Conservation (phyloP, 1,284 basidiomycete genomes). For the Omphalotus olearius region DNA sequence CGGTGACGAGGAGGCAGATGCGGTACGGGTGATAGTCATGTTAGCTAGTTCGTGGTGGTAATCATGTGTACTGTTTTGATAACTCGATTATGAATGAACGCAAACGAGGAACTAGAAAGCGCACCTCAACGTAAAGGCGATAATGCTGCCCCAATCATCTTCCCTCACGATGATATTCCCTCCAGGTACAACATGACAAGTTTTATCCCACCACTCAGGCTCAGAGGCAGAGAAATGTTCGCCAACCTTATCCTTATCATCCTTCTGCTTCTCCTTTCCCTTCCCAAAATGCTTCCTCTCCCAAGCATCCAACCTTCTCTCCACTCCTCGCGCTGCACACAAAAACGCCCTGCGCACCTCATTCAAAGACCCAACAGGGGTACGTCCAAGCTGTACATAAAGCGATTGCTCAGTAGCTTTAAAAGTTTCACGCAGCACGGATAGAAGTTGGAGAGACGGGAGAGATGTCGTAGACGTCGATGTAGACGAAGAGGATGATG, state of each 20-base stretch:
- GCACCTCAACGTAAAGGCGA: constrained; percentile 61
- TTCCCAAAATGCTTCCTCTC: constrained; percentile 52
- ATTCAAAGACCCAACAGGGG: constrained; percentile 47
- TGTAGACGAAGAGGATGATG: constrained; percentile 5
- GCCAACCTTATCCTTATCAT: constrained; percentile 27
- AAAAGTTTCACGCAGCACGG: constrained; percentile 50
- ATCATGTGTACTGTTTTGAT: constrained; percentile 44
- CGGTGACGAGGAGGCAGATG: constrained; percentile 3
- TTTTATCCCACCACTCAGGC: constrained; percentile 61
- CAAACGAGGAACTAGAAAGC: not conserved
- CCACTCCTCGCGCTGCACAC: constrained; percentile 43
- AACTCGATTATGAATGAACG: not conserved
- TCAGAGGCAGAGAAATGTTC: constrained; percentile 25
- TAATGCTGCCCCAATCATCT: constrained; percentile 71
- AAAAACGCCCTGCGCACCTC: constrained; percentile 58
- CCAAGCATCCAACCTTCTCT: constrained; percentile 54
- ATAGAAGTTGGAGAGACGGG: constrained; percentile 34
- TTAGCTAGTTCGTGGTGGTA: constrained; percentile 55
- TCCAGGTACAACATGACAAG: constrained; percentile 62
- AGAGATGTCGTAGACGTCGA: constrained; percentile 19
- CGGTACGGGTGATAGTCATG: constrained; percentile 31
- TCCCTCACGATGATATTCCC: constrained; percentile 66
- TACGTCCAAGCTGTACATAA: constrained; percentile 47
- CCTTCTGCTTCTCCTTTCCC: constrained; percentile 15
- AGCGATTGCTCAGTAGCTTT: constrained; percentile 55